Conservation (phyloP, 805 yeast genomes). For the Grigorovia yakushimaensis region DNA sequence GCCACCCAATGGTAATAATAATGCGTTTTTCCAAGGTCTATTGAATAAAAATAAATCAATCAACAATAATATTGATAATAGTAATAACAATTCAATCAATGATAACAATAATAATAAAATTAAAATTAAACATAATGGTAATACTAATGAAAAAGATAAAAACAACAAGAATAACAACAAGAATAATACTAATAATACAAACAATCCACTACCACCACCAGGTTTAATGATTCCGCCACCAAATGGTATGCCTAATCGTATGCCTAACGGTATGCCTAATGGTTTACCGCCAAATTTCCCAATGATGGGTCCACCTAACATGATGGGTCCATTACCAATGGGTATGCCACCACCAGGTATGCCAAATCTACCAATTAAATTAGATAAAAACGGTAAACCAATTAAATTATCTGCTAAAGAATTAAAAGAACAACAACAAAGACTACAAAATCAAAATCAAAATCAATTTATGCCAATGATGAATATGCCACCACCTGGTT, state of each 20-base stretch:
- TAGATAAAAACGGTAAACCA: constrained; percentile 2
- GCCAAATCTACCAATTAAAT: constrained; percentile 2
- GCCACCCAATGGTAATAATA: constrained; percentile 12
- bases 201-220: constrained; percentile 5
- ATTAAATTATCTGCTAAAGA: constrained; percentile 7
- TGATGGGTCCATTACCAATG: constrained; percentile 8
- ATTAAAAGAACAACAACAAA: constrained; percentile 1
- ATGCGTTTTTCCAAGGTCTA: constrained; percentile 25
- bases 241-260: constrained; percentile 2
- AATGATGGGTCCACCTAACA: constrained; percentile 10
- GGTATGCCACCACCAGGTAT: constrained; percentile 12
- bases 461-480: constrained; percentile 21
- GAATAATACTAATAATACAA: background rate
- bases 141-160: constrained; percentile 14
- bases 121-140: background rate
- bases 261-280: constrained; percentile 5
- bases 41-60: constrained; percentile 20
- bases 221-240: constrained; percentile 6
- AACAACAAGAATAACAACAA: background rate
- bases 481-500: constrained; percentile 24
- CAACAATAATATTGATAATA: constrained; percentile 1
- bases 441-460: constrained; percentile 4
- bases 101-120: background rate
- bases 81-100: background rate
- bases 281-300: constrained; percentile 9